These are phyloP conservation scores for Fonsecaea monophora DNA, from an alignment of 2,329 filamentous ascomycete species.

Conservation along the genomic window DNA sequence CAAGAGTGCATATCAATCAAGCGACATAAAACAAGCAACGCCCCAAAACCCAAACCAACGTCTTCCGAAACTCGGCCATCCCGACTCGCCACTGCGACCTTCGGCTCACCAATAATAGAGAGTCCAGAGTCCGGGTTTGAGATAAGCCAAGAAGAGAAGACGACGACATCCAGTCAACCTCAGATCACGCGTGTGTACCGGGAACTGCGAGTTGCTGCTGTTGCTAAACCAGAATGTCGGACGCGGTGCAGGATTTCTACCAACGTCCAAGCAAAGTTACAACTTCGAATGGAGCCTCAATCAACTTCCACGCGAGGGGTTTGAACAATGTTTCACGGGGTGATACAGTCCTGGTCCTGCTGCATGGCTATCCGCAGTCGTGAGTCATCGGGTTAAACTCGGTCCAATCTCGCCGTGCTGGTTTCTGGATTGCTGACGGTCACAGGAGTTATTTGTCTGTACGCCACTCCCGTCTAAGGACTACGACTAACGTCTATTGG, in stretches of 20 bases:
- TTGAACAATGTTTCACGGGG: not conserved
- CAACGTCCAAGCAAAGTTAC: not conserved
- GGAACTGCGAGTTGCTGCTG: not conserved
- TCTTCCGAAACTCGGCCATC: not conserved
- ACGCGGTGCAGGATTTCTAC: not conserved
- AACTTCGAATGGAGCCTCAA: not conserved
- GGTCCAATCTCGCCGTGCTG: not conserved
- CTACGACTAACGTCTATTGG: not conserved
- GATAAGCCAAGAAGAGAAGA: not conserved
- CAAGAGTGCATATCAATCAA: no score
- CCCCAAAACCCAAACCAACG: no score
- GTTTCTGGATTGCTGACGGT: not conserved
- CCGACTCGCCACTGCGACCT: no score
- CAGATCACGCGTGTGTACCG: not conserved
- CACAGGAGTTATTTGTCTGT: slow-evolving; percentile 1
- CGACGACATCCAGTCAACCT: not conserved
- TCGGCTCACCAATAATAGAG: no score
- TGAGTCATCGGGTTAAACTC: not conserved
- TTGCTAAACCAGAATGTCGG: not conserved
- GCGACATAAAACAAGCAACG: no score
- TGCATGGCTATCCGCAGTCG: not conserved
- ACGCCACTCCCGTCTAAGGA: not conserved
- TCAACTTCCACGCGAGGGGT: not conserved
- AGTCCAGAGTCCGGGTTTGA: not conserved
- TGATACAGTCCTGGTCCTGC: not conserved